phyloP scores from a whole-genome alignment of 495 filamentous ascomycete genomes.

The Aspergillus avenaceus region DNA sequence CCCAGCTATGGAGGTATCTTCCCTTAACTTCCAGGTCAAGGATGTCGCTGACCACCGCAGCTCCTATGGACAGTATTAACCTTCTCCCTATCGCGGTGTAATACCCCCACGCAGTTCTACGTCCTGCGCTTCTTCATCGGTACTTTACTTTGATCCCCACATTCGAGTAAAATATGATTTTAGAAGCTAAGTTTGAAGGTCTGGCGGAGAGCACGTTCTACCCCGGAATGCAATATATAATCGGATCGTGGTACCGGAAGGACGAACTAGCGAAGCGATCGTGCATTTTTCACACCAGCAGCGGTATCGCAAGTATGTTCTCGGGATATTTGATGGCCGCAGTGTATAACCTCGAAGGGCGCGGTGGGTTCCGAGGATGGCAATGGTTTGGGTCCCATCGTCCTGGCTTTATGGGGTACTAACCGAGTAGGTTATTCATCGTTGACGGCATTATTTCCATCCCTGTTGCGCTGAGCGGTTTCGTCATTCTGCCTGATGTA shows the following conservation, averaged over 20 bases:
- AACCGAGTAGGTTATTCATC: conserved; percentile 29
- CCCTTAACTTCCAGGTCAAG: neutral
- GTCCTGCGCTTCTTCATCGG: conserved; percentile 57
- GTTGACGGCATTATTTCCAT: conserved; percentile 46
- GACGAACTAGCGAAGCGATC: conserved; percentile 53
- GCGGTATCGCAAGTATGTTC: conserved; percentile 53
- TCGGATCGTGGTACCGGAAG: conserved; percentile 50
- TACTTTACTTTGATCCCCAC: too few relatives aligned
- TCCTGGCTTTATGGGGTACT: too few relatives aligned
- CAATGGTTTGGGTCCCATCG: conserved; percentile 25
- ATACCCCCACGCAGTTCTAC: conserved; percentile 47
- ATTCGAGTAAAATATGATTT: too few relatives aligned
- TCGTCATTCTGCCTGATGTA: conserved; percentile 57
- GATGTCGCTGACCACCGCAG: conserved; percentile 25
- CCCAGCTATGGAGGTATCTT: conserved; percentile 39
- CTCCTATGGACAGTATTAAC: conserved; percentile 53
- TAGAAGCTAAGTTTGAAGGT: conserved; percentile 15
- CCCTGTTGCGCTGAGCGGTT: conserved; percentile 49
- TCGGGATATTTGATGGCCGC: conserved; percentile 56
- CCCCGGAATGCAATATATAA: conserved; percentile 44
- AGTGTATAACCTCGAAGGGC: conserved; percentile 47
- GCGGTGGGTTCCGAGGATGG: conserved; percentile 46
- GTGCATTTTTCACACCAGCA: conserved; percentile 59
- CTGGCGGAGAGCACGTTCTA: conserved; percentile 45
- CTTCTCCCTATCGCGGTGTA: conserved; percentile 43